Percentiles rank a stretch among this genome's conserved stretches.
These are phyloP conservation scores for Lobosporangium transversale DNA, from an alignment of 192 early-diverging fungal genomes.

Conservation along the genomic window DNA sequence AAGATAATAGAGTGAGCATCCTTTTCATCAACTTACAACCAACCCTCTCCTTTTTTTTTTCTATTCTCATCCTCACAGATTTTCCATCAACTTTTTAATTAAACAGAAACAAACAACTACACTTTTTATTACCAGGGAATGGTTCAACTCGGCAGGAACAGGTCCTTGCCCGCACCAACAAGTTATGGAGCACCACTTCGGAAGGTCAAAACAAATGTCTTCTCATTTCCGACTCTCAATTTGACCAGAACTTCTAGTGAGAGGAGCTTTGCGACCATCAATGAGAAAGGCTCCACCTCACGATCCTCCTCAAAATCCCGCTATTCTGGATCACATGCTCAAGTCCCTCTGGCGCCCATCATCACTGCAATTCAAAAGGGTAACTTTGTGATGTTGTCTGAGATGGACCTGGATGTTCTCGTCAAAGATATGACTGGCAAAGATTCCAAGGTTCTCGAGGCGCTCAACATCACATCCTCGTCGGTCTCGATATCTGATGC, in stretches of 20 bases:
- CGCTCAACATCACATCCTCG: conserved; percentile 34
- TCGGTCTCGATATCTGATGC: conserved; percentile 48
- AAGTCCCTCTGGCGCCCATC: conserved; percentile 37
- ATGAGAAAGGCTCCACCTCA: conserved; percentile 14
- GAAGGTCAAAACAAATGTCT: conserved; percentile 41
- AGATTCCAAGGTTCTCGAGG: conserved; percentile 39
- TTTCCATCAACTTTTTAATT: neutral
- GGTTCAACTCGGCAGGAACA: conserved; percentile 43
- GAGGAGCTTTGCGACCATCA: conserved; percentile 8
- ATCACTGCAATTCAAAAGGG: conserved; percentile 45
- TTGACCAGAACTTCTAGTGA: conserved; percentile 43
- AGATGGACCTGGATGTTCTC: conserved; percentile 39
- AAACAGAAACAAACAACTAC: neutral
- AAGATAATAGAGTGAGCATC: too few relatives aligned
- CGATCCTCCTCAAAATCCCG: conserved; percentile 38
- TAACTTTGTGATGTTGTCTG: conserved; percentile 44
- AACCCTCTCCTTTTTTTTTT: neutral
- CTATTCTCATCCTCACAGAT: neutral
- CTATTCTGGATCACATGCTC: conserved; percentile 15
- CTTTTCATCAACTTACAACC: too few relatives aligned
- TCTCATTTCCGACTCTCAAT: conserved; percentile 46
- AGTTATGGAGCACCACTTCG: conserved; percentile 39
- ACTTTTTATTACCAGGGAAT: conserved; percentile 20
- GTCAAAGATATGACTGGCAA: conserved; percentile 44
- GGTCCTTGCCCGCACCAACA: conserved; percentile 36